A percentile compares a stretch with the other conserved stretches of the same genome.
Conservation (phyloP, 2,329 filamentous ascomycete species). For the Sporothrix curviconia region DNA sequence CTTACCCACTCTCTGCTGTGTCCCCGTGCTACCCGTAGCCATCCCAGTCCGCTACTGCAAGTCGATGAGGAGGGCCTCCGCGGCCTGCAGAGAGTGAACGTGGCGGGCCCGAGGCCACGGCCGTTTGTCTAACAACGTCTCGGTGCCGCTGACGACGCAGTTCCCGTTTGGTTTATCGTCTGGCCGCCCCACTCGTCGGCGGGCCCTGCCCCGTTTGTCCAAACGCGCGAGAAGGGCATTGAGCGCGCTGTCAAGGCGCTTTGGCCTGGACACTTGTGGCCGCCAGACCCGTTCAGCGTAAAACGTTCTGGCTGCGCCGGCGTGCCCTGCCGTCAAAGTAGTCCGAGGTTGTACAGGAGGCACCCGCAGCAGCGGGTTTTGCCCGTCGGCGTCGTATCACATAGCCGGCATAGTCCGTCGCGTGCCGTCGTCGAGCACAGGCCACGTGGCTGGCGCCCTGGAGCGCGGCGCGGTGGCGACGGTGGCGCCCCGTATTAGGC, state of each 20-base stretch:
- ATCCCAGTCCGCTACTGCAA: constrained; percentile 32
- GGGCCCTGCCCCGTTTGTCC: constrained; percentile 38
- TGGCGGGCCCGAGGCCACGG: constrained; percentile 32
- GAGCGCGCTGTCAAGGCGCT: constrained; percentile 39
- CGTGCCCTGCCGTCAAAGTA: constrained; percentile 32
- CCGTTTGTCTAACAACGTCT: constrained; percentile 31
- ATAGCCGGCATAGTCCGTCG: constrained; percentile 37
- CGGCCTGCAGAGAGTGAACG: constrained; percentile 37
- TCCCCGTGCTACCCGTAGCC: too few relatives aligned
- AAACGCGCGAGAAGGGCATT: constrained; percentile 36
- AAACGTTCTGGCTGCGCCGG: constrained; percentile 34
- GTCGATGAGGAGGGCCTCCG: constrained; percentile 44
- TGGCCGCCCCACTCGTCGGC: constrained; percentile 41
- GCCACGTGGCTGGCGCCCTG: constrained; percentile 35
- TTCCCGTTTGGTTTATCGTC: constrained; percentile 38
- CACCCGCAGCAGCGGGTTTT: constrained; percentile 31
- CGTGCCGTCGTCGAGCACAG: constrained; percentile 39
- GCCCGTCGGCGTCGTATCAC: constrained; percentile 35
- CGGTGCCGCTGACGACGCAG: constrained; percentile 37
- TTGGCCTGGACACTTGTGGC: constrained; percentile 26
- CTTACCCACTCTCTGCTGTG: too few relatives aligned
- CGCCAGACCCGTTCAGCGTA: constrained; percentile 35
- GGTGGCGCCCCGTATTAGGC: constrained; percentile 47
- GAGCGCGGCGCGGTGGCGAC: constrained; percentile 39
- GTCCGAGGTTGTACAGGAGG: constrained; percentile 41